Evolutionary conservation across 106 monocot species (phyloP).

Genomic region (Platanthera zijinensis): DNA sequence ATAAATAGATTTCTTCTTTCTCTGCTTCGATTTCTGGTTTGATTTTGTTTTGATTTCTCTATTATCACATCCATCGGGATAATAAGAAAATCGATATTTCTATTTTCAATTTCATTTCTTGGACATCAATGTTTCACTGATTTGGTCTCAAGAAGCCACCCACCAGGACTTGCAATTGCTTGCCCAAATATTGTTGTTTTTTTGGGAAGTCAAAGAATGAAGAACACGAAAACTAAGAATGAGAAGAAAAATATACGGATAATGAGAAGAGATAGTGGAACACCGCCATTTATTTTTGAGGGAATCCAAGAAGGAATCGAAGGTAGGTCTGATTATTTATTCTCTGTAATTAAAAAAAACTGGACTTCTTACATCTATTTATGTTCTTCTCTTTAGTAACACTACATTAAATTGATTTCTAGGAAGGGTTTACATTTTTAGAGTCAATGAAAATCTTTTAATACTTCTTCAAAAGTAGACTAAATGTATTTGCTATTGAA

Average conservation of each 20-base stretch:
- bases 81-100: no score
- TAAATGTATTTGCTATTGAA: neutral
- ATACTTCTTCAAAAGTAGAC: no score
- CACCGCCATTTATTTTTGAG: conserved; percentile 62
- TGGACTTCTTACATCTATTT: neutral
- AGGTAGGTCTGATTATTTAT: conserved; percentile 19
- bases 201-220: conserved; percentile 49
- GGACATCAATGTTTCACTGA: no score
- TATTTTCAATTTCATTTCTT: no score
- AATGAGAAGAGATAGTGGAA: conserved; percentile 29
- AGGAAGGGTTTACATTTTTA: neutral
- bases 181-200: conserved; percentile 53
- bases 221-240: conserved; percentile 41
- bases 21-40: no score
- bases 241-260: conserved; percentile 56
- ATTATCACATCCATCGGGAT: no score
- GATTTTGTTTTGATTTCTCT: no score
- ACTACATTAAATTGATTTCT: neutral
- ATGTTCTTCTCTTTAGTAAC: neutral
- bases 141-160: conserved; percentile 50
- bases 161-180: conserved; percentile 72
- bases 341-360: neutral
- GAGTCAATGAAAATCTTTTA: neutral
- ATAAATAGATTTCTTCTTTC: no score
- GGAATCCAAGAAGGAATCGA: conserved; percentile 44